phyloP scores from a whole-genome alignment of 305 asterid species.

The Striga hermonthica region DNA sequence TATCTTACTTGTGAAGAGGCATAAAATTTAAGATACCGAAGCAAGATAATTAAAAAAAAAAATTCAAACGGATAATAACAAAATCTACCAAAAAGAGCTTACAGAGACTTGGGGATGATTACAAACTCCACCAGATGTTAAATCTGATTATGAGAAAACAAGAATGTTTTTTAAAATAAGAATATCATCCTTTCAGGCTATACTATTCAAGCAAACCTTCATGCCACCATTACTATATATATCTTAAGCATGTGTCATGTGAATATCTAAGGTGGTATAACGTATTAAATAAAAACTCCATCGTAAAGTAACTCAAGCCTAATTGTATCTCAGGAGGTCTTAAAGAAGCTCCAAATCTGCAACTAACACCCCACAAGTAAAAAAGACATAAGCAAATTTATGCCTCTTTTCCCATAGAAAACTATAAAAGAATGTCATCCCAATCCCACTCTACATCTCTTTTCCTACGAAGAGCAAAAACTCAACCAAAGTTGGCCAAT shows the following conservation, averaged over 20 bases:
- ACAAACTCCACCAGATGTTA: constrained; percentile 6
- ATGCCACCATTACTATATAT: too few species aligned
- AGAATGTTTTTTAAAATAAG: too few species aligned
- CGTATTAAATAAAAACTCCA: background rate
- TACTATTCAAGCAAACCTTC: too few species aligned
- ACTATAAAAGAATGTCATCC: constrained; percentile 11
- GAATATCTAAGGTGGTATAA: background rate
- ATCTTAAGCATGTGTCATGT: background rate
- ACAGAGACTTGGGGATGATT: too few species aligned
- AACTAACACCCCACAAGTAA: constrained; percentile 5
- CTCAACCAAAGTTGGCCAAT: background rate
- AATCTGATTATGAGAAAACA: background rate
- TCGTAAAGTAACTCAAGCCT: background rate
- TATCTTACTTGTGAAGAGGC: background rate
- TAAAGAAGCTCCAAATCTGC: background rate
- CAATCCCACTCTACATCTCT: constrained; percentile 16
- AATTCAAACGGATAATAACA: too few species aligned
- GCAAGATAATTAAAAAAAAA: background rate
- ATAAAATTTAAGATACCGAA: background rate
- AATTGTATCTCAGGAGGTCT: background rate
- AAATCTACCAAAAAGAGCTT: too few species aligned
- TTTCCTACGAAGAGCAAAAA: background rate
- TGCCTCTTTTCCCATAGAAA: background rate
- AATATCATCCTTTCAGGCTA: too few species aligned
- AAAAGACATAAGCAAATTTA: background rate